Percentiles rank a stretch among this genome's conserved stretches.
Evolutionary conservation across 2,329 filamentous ascomycete genomes (phyloP).

Genomic region (Sporothrix variecibatus): DNA sequence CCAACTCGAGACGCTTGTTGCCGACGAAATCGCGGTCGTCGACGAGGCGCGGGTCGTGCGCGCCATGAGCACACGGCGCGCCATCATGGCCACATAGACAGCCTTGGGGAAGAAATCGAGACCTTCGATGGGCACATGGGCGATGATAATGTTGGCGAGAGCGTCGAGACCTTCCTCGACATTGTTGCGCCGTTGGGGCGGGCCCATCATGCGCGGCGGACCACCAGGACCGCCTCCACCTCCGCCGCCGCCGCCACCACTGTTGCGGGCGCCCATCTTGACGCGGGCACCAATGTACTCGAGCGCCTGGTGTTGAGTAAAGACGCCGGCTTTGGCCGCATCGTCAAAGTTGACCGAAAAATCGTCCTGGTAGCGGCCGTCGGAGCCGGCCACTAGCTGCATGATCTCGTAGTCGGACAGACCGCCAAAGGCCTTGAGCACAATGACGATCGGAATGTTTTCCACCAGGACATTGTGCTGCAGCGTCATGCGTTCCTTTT

Average conservation of each 20-base stretch:
- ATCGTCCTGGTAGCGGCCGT: constrained; percentile 88
- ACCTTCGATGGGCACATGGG: constrained; percentile 87
- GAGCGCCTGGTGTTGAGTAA: constrained; percentile 91
- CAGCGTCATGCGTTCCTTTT: constrained; percentile 87
- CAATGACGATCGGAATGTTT: constrained; percentile 90
- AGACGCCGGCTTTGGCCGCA: constrained; percentile 77
- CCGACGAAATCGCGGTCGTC: constrained; percentile 98
- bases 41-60: constrained; percentile 83
- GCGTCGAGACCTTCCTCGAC: constrained; percentile 92
- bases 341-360: constrained; percentile 97
- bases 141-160: constrained; percentile 87
- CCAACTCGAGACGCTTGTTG: constrained; percentile 93
- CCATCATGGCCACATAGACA: constrained; percentile 95
- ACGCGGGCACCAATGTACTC: constrained; percentile 88
- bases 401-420: constrained; percentile 95
- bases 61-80: constrained; percentile 90
- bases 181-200: constrained; percentile 69
- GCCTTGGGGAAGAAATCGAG: constrained; percentile 97
- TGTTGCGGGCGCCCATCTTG: constrained; percentile 75
- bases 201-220: constrained; percentile 54
- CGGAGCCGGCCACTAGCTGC: constrained; percentile 83
- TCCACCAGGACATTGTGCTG: constrained; percentile 93
- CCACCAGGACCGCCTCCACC: constrained; percentile 19
- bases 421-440: constrained; percentile 90
- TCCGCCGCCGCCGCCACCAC: constrained; percentile 31